Base-by-base conservation (phyloP, 495 filamentous ascomycete species). In the Penicillium arizonense region DNA sequence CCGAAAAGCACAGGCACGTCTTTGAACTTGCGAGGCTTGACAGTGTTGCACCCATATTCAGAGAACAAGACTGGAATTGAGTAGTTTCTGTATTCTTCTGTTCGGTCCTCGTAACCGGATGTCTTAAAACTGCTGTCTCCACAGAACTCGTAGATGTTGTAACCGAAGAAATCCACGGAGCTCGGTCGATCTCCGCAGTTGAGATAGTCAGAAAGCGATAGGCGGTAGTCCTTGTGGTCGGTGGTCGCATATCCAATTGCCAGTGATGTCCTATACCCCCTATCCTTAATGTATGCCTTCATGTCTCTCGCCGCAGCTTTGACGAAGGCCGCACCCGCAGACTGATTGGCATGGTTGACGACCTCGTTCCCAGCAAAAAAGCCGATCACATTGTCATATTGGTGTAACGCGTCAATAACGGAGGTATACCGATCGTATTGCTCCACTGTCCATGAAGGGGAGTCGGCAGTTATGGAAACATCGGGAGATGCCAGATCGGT, bases 141-240 rank as follows among this genome's bases (percentile, higher is more conserved):
- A 67, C 93, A 97, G 91, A 92, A 97, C 26, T 88, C 90, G 76
- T 97, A 97, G 74, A 96, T 91, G 70, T 97, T 97, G 82, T 96
- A 96, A 47, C 93, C 93, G 87, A 89, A 96, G 77, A 90, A 97
- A 68, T 97, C 93, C 56, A 96, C 92, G 36, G 85, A 77, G 10
- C 80, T 77, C 1, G 71, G 69, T 45, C 74, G 47, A 35, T 83
- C 68, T 44, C 86, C 89, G 65, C 93, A 97, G 79, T 94, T 90
- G 78, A 97, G 94, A 74, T 91, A 97, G 65, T 90, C 69, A 23
- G 89, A 88, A 58, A 97, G 81, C 61, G 87, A 65, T 39, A 66
- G 68, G 59, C 93, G 89, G 57, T 95, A 95, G 8, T 81, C 75
- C 6, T 83, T 69, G 56, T 92, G 89, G 63, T 97, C 93, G 64